Evolutionary conservation across 306 rosid genomes (phyloP).

Genomic region (Dryas alaskensis): DNA sequence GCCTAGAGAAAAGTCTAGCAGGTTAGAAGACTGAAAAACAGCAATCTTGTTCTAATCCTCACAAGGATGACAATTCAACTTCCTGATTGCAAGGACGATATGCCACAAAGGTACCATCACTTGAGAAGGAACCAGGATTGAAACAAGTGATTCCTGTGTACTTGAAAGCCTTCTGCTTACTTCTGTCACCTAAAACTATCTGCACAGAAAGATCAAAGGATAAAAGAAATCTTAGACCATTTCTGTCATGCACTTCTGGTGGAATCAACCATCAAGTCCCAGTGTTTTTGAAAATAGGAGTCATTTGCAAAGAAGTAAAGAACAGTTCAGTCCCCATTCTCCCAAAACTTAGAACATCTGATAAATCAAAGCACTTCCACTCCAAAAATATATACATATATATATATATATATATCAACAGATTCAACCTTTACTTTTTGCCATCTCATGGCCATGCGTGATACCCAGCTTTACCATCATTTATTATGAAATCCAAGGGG

Average conservation of each 20-base stretch:
- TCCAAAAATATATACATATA: neutral
- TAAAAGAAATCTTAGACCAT: conserved; percentile 15
- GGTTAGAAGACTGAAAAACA: no score
- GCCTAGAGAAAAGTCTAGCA: no score
- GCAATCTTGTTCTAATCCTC: no score
- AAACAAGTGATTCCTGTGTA: conserved; percentile 90
- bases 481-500: neutral
- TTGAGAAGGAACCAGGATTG: conserved; percentile 87
- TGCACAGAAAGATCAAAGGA: conserved; percentile 39
- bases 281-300: neutral
- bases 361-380: neutral
- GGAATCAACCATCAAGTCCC: neutral
- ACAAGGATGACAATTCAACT: conserved; percentile 83
- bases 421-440: neutral
- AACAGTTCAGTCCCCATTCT: neutral
- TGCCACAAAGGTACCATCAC: conserved; percentile 71
- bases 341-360: neutral
- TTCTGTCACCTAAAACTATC: conserved; percentile 83
- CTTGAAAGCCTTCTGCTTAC: conserved; percentile 84
- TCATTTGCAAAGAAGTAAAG: neutral
- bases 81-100: conserved; percentile 85
- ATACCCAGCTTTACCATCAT: neutral
- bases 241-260: neutral
- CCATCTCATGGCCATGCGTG: neutral
- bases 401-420: no score